Conservation (phyloP, 371 early-diverging fungal genomes). For the Dinochytrium kinnereticum region DNA sequence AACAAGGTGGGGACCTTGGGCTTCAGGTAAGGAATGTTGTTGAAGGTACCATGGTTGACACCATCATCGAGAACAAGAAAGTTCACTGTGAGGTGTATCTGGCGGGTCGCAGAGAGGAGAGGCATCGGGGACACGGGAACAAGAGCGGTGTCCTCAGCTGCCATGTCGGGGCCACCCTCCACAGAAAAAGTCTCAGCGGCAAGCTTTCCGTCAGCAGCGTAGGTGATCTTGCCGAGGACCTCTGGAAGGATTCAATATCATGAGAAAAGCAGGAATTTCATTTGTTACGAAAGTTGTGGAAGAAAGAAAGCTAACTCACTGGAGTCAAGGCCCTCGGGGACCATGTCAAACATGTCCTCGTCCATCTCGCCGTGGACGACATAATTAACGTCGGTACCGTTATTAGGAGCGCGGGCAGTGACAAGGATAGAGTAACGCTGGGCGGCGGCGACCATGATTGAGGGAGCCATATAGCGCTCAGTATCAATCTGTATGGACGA, state of each 20-base stretch:
- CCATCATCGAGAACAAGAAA: conserved; percentile 74
- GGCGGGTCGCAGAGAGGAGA: conserved; percentile 54
- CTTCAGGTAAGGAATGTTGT: conserved; percentile 70
- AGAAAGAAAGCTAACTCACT: neutral
- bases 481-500: conserved; percentile 42
- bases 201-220: conserved; percentile 50
- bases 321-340: conserved; percentile 57
- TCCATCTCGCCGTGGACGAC: conserved; percentile 77
- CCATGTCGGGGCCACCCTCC: conserved; percentile 43
- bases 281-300: neutral
- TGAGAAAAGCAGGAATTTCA: neutral
- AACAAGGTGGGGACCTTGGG: conserved; percentile 75
- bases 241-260: conserved; percentile 22
- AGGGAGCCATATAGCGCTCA: conserved; percentile 49
- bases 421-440: conserved; percentile 51
- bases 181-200: conserved; percentile 12
- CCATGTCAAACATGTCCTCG: conserved; percentile 72
- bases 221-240: conserved; percentile 61
- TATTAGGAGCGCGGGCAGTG: conserved; percentile 46
- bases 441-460: conserved; percentile 39
- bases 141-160: conserved; percentile 37
- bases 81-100: conserved; percentile 62
- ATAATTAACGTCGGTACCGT: conserved; percentile 68
- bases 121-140: conserved; percentile 49
- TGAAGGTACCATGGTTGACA: conserved; percentile 82